A percentile compares a stretch with the other conserved stretches of the same genome.
Conservation (phyloP, 306 rosid genomes). For the Bauhinia variegata region DNA sequence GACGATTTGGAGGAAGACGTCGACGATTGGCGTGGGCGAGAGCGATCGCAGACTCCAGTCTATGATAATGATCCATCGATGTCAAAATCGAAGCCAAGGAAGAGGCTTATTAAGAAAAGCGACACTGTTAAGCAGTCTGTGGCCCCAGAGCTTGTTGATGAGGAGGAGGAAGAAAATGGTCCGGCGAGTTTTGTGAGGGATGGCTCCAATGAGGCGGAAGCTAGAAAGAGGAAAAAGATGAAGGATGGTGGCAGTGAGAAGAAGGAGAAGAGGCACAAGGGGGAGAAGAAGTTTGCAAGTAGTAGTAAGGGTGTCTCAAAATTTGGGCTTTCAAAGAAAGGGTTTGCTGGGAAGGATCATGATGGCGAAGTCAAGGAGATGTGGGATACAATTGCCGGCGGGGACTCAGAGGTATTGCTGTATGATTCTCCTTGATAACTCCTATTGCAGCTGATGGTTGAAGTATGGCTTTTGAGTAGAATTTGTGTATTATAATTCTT, state of each 20-base stretch:
- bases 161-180: conserved; percentile 47
- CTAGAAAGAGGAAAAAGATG: conserved; percentile 54
- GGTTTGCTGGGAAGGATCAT: conserved; percentile 70
- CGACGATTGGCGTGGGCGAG: conserved; percentile 62
- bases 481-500: background rate
- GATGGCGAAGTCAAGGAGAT: conserved; percentile 95
- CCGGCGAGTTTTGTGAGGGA: conserved; percentile 54
- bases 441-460: conserved; percentile 1
- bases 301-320: conserved; percentile 56
- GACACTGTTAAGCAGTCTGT: conserved; percentile 45
- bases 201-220: conserved; percentile 51
- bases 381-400: conserved; percentile 95
- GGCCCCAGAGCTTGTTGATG: conserved; percentile 59
- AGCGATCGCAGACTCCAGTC: conserved; percentile 80
- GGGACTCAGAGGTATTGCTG: conserved; percentile 77
- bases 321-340: conserved; percentile 55
- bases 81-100: conserved; percentile 69
- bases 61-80: conserved; percentile 56
- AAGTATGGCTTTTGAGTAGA: background rate
- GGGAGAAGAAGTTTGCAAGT: conserved; percentile 61
- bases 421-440: background rate
- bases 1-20: conserved; percentile 56
- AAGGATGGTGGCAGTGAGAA: conserved; percentile 55
- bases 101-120: conserved; percentile 85
- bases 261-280: conserved; percentile 78